Conservation (phyloP, 1,139 yeast genomes). For the Debaryomyces fabryi region DNA sequence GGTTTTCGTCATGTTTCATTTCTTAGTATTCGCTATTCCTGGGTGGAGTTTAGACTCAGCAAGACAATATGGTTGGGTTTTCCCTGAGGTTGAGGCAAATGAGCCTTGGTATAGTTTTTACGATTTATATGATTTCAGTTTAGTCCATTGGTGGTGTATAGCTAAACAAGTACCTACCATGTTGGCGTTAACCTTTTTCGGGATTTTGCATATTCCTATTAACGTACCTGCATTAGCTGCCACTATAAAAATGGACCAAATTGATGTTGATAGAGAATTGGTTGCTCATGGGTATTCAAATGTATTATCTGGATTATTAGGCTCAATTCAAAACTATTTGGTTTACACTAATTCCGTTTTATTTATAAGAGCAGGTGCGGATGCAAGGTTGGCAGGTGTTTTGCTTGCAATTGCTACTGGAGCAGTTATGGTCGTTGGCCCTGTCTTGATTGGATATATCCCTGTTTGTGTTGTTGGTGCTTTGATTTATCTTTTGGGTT, state of each 20-base stretch:
- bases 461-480: slow-evolving; percentile 97
- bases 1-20: slow-evolving; percentile 71
- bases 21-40: slow-evolving; percentile 66
- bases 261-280: slow-evolving; percentile 89
- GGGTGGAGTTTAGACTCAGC: slow-evolving; percentile 61
- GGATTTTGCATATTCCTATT: slow-evolving; percentile 93
- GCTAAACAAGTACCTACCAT: slow-evolving; percentile 80
- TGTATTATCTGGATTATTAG: slow-evolving; percentile 76
- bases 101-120: slow-evolving; percentile 93
- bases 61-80: slow-evolving; percentile 82
- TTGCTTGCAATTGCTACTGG: slow-evolving; percentile 82
- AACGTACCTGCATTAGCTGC: slow-evolving; percentile 97
- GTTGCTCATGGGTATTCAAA: slow-evolving; percentile 97
- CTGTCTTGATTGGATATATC: slow-evolving; percentile 87
- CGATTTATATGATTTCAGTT: slow-evolving; percentile 63
- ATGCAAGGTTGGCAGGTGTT: slow-evolving; percentile 83
- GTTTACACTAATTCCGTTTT: slow-evolving; percentile 93
- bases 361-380: slow-evolving; percentile 93
- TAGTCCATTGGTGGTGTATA: slow-evolving; percentile 75
- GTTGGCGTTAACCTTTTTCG: slow-evolving; percentile 94
- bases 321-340: slow-evolving; percentile 89
- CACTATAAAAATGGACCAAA: slow-evolving; percentile 80
- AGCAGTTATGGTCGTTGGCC: slow-evolving; percentile 83
- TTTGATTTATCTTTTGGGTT: slow-evolving; percentile 83
- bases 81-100: slow-evolving; percentile 62